phyloP scores from a whole-genome alignment of 2,329 filamentous ascomycete species.

The Truncatella angustata region DNA sequence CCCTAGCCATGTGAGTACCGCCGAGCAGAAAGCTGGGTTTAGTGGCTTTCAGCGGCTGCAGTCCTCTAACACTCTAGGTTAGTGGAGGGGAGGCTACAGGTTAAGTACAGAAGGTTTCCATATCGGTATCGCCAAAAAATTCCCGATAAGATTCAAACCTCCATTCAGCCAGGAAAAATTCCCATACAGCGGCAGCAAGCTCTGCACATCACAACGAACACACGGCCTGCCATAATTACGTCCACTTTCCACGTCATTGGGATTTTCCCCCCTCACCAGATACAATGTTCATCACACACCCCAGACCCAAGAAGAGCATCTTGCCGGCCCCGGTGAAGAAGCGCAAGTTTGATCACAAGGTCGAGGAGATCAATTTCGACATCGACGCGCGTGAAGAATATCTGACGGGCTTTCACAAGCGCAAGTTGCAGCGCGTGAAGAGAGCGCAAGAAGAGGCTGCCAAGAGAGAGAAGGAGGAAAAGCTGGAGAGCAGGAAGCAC shows the following conservation, averaged over 20 bases:
- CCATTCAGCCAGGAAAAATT: slow-evolving; percentile 8
- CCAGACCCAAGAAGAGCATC: slow-evolving; percentile 54
- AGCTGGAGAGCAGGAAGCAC: slow-evolving; percentile 70
- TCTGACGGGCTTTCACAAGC: slow-evolving; percentile 94
- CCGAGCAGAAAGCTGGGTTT: neutral
- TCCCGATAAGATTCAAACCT: too few relatives aligned
- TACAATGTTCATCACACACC: slow-evolving; percentile 50
- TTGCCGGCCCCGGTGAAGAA: slow-evolving; percentile 64
- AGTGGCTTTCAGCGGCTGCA: slow-evolving; percentile 1
- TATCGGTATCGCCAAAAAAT: neutral
- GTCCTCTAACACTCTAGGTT: neutral
- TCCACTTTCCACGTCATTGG: slow-evolving; percentile 3
- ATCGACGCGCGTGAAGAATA: slow-evolving; percentile 76
- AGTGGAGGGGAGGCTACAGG: neutral
- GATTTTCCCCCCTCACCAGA: neutral
- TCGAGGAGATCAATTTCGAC: slow-evolving; percentile 88
- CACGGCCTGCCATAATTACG: too few relatives aligned
- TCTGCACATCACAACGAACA: neutral
- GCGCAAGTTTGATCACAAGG: slow-evolving; percentile 56
- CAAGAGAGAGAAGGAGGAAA: slow-evolving; percentile 75
- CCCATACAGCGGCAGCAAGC: too few relatives aligned
- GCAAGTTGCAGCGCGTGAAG: slow-evolving; percentile 83
- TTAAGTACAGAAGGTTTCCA: neutral
- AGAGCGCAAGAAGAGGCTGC: slow-evolving; percentile 79
- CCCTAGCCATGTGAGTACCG: neutral